A percentile compares a stretch with the other conserved stretches of the same genome.
These are phyloP conservation scores for Xerocomus minutiporus DNA, from an alignment of 1,284 basidiomycete species.

Conservation along the genomic window DNA sequence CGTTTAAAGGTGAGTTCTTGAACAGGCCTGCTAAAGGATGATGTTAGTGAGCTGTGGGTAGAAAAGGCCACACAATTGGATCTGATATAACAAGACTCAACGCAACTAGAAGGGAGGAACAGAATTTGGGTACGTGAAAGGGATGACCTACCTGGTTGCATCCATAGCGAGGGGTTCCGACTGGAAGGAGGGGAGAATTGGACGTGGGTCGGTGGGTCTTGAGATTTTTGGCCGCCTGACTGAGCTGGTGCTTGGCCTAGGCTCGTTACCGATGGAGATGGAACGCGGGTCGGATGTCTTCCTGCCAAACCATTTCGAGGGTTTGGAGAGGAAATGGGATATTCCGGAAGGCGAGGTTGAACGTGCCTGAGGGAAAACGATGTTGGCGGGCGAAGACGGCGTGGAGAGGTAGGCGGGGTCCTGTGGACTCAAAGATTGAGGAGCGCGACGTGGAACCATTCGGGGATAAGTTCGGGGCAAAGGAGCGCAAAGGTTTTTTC, in stretches of 20 bases:
- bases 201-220: conserved; percentile 72
- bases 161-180: conserved; percentile 33
- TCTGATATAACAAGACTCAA: conserved; percentile 1
- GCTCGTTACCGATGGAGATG: conserved; percentile 34
- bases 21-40: conserved; percentile 49
- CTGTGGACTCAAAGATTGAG: conserved; percentile 29
- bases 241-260: conserved; percentile 52
- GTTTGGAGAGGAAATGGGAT: conserved; percentile 42
- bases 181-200: conserved; percentile 52
- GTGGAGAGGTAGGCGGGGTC: conserved; percentile 15
- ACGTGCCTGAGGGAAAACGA: conserved; percentile 28
- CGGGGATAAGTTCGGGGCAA: neutral
- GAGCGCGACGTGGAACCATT: conserved; percentile 29
- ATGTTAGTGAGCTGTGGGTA: conserved; percentile 17
- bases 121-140: neutral
- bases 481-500: conserved; percentile 15
- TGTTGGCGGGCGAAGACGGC: conserved; percentile 25
- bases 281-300: conserved; percentile 37
- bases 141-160: conserved; percentile 45
- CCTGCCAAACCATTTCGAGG: conserved; percentile 46
- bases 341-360: conserved; percentile 39
- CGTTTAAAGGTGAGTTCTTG: conserved; percentile 56
- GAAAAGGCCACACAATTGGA: conserved; percentile 9
- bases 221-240: conserved; percentile 73
- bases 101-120: conserved; percentile 1